These are phyloP conservation scores for Saccharum spontaneum DNA, from an alignment of 176 grass and related monocot species.

Conservation along the genomic window DNA sequence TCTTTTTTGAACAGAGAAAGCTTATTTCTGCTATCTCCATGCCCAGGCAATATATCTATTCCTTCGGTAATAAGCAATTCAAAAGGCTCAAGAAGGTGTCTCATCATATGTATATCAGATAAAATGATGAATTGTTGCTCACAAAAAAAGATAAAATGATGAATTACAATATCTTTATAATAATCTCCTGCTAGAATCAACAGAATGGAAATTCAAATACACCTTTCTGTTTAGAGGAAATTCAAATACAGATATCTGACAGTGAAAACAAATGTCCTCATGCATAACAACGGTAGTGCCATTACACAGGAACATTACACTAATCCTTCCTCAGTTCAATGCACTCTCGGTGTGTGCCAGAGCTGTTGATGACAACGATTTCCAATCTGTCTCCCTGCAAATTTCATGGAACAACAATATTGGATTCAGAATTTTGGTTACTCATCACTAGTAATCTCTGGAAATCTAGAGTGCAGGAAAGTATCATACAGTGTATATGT, in stretches of 20 bases:
- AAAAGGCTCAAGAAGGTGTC: background rate
- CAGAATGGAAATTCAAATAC: background rate
- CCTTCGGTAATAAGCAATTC: background rate
- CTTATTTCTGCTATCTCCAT: background rate
- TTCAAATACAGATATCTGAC: background rate
- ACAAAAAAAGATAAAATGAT: too few relatives aligned
- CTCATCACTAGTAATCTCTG: background rate
- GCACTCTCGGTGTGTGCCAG: slow-evolving; percentile 36
- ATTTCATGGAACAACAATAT: slow-evolving; percentile 3
- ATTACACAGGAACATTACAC: background rate
- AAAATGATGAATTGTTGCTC: too few relatives aligned
- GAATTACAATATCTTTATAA: background rate
- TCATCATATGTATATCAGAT: background rate
- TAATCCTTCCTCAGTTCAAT: slow-evolving; percentile 70
- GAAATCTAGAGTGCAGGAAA: background rate
- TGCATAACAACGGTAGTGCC: background rate
- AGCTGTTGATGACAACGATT: slow-evolving; percentile 58
- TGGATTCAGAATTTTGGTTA: background rate
- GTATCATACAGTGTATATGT: slow-evolving; percentile 64
- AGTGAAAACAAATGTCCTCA: background rate
- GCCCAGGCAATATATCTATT: background rate
- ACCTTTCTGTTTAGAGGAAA: background rate
- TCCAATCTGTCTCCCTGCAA: slow-evolving; percentile 67
- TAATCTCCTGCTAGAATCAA: background rate
- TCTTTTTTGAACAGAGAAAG: background rate